phyloP scores from a whole-genome alignment of 495 filamentous ascomycete species.

The Amniculicola lignicola region DNA sequence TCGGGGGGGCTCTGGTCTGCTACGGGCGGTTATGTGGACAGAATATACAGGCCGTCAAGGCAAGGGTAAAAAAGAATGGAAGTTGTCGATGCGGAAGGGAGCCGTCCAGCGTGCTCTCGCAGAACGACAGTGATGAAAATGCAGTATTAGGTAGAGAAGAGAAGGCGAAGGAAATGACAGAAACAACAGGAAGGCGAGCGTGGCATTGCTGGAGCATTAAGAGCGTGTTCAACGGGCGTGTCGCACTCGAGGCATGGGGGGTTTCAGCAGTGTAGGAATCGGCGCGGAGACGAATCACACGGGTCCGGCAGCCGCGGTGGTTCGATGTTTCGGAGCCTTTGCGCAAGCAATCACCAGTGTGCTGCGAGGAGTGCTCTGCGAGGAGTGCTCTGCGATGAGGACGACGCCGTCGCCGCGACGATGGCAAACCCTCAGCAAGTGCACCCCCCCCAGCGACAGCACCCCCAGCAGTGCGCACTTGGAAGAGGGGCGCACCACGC shows the following conservation, averaged over 20 bases:
- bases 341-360: too few species aligned
- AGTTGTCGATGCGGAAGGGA: conserved; percentile 26
- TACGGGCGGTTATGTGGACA: not conserved
- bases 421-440: too few species aligned
- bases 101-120: conserved; percentile 32
- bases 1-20: not conserved
- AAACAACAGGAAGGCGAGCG: conserved; percentile 10
- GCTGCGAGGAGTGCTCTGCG: too few species aligned
- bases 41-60: not conserved
- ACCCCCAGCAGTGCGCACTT: too few species aligned
- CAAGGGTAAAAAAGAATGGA: conserved; percentile 15
- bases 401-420: too few species aligned
- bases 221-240: conserved; percentile 21
- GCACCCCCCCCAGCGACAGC: too few species aligned
- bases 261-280: conserved; percentile 30
- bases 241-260: conserved; percentile 26
- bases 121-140: conserved; percentile 24
- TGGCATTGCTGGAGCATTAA: conserved; percentile 29
- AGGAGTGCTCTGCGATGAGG: too few species aligned
- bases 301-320: not conserved
- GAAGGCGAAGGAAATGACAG: conserved; percentile 20
- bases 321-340: conserved; percentile 17
- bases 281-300: conserved; percentile 19
- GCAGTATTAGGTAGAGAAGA: conserved; percentile 25
- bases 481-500: too few species aligned